Conservation (phyloP, 2,329 filamentous ascomycete genomes). For the Aureobasidium namibiae region DNA sequence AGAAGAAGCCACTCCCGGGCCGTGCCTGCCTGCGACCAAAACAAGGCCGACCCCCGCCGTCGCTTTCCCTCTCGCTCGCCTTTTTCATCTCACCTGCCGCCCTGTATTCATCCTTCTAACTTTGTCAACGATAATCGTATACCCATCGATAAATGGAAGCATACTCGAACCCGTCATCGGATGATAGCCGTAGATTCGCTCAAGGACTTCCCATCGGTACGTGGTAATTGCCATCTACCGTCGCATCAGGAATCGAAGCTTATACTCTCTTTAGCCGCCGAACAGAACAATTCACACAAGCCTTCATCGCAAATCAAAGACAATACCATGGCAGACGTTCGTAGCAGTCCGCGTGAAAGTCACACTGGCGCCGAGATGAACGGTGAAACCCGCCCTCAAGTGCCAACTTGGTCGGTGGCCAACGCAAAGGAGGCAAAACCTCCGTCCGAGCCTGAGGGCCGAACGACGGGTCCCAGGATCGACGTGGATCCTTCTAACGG, state of each 20-base stretch:
- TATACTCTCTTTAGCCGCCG: neutral
- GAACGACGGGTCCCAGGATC: neutral
- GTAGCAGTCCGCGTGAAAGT: neutral
- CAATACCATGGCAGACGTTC: neutral
- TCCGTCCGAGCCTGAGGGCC: neutral
- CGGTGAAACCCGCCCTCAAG: neutral
- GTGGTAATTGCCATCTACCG: neutral
- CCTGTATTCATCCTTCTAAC: neutral
- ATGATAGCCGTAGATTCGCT: neutral
- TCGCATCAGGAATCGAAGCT: neutral
- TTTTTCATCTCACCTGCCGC: neutral
- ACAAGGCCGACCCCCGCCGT: constrained; percentile 5
- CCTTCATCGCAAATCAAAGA: neutral
- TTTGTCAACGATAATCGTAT: neutral
- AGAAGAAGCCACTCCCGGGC: neutral
- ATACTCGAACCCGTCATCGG: neutral
- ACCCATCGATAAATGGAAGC: neutral
- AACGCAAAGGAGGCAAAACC: constrained; percentile 5
- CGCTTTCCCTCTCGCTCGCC: neutral
- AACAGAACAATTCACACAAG: neutral
- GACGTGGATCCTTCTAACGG: neutral
- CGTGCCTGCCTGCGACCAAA: constrained; percentile 1
- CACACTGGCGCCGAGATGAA: neutral
- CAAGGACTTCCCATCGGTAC: neutral
- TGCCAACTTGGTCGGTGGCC: constrained; percentile 5